Evolutionary conservation across 2,329 filamentous ascomycete species (phyloP).

Genomic region (Diplodia sapinea): DNA sequence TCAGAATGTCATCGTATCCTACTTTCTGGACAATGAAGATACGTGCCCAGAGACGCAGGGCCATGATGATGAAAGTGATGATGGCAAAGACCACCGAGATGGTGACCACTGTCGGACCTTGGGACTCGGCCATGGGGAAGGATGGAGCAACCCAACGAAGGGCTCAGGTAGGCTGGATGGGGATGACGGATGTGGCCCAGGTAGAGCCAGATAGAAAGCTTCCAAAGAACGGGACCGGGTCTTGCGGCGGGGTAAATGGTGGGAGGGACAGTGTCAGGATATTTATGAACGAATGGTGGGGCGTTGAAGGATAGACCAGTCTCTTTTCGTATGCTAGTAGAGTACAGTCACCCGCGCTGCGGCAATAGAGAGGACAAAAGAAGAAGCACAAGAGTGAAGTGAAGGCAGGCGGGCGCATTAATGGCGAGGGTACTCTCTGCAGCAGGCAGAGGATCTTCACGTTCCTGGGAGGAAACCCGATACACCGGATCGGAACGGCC

Average conservation of each 20-base stretch:
- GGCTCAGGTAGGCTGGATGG: conserved; percentile 7
- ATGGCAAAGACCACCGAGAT: conserved; percentile 48
- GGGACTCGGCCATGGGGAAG: conserved; percentile 28
- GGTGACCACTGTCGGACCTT: conserved; percentile 38
- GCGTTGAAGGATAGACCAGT: conserved; percentile 12
- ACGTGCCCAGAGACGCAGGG: conserved; percentile 49
- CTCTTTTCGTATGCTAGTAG: conserved; percentile 1
- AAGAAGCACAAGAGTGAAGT: conserved; percentile 10
- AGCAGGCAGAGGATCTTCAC: conserved; percentile 24
- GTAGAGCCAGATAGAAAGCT: not conserved
- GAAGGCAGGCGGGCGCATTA: conserved; percentile 10
- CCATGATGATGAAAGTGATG: conserved; percentile 47
- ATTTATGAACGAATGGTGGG: conserved; percentile 10
- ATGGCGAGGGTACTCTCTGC: conserved; percentile 14
- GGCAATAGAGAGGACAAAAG: conserved; percentile 22
- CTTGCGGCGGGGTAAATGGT: not conserved
- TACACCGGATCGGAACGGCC: conserved; percentile 9
- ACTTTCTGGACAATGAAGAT: conserved; percentile 46
- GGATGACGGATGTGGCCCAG: not conserved
- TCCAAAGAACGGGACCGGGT: not conserved
- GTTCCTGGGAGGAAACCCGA: conserved; percentile 21
- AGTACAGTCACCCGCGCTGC: conserved; percentile 5
- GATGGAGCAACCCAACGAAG: conserved; percentile 18
- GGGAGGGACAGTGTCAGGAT: conserved; percentile 15
- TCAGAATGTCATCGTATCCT: conserved; percentile 42